These are phyloP conservation scores for Penicillium sp. DNA, from an alignment of 2,329 filamentous ascomycete species.

Conservation along the genomic window DNA sequence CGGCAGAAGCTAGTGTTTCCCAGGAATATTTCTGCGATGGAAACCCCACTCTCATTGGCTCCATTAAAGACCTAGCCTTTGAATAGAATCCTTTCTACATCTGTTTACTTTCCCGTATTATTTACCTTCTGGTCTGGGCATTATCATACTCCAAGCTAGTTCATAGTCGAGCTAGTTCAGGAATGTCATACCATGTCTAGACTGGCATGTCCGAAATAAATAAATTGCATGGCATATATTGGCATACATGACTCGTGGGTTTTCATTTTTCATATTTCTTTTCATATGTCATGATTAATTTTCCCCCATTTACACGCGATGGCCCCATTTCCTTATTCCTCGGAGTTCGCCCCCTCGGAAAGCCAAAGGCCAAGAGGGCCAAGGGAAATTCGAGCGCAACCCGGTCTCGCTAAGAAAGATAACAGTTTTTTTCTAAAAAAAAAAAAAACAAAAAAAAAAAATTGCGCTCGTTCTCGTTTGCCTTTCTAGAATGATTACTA, in stretches of 20 bases:
- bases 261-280: not conserved
- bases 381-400: constrained; percentile 1
- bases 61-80: not conserved
- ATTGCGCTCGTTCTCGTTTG: constrained; percentile 3
- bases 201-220: not conserved
- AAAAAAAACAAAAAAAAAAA: no score
- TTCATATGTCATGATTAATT: not conserved
- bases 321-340: constrained; percentile 1
- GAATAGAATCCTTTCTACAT: not conserved
- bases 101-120: not conserved
- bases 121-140: not conserved
- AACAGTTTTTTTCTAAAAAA: no score
- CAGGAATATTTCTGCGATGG: constrained; percentile 7
- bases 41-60: not conserved
- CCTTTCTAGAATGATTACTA: not conserved
- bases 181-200: constrained; percentile 1
- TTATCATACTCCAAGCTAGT: not conserved
- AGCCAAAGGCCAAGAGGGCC: constrained; percentile 2
- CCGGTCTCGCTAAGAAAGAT: constrained; percentile 9
- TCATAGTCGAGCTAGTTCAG: not conserved
- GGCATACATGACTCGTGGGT: constrained; percentile 21
- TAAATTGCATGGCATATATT: constrained; percentile 20
- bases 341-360: not conserved
- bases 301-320: not conserved
- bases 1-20: not conserved